A percentile compares a stretch with the other conserved stretches of the same genome.
These are phyloP conservation scores for Kodamaea neixiangensis DNA, from an alignment of 805 yeast genomes.

Conservation along the genomic window DNA sequence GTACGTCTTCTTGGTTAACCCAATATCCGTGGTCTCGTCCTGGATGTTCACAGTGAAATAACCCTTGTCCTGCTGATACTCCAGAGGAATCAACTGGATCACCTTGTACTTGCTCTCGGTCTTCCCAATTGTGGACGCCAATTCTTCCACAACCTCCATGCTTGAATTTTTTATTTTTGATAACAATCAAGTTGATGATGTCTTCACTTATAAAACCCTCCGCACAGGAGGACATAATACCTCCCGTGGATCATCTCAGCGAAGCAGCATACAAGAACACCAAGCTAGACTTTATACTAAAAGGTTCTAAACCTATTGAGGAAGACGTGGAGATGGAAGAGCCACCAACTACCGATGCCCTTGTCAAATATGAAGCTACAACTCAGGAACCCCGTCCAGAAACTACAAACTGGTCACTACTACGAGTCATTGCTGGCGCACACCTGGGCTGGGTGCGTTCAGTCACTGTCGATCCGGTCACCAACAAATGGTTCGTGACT, in stretches of 20 bases:
- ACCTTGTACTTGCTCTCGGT: constrained; percentile 8
- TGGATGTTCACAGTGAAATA: neutral
- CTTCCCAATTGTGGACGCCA: neutral
- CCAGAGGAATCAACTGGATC: constrained; percentile 14
- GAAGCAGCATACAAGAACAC: constrained; percentile 32
- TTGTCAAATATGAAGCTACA: neutral
- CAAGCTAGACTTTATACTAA: constrained; percentile 27
- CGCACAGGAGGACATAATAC: constrained; percentile 14
- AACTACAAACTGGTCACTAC: constrained; percentile 56
- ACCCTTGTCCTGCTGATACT: neutral
- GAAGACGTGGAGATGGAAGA: neutral
- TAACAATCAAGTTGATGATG: neutral
- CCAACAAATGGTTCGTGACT: constrained; percentile 87
- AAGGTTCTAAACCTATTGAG: constrained; percentile 5
- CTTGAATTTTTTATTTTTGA: neutral
- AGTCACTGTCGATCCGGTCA: constrained; percentile 75
- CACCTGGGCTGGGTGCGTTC: constrained; percentile 92
- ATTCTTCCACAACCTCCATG: constrained; percentile 8
- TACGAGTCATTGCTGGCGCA: constrained; percentile 73
- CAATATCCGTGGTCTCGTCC: constrained; percentile 27
- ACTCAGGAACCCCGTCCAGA: neutral
- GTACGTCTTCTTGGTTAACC: constrained; percentile 32
- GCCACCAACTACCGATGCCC: neutral
- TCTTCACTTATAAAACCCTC: neutral
- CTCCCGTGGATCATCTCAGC: constrained; percentile 32